Base-by-base conservation (phyloP, 495 filamentous ascomycete species). In the Pyronema omphalodes region DNA sequence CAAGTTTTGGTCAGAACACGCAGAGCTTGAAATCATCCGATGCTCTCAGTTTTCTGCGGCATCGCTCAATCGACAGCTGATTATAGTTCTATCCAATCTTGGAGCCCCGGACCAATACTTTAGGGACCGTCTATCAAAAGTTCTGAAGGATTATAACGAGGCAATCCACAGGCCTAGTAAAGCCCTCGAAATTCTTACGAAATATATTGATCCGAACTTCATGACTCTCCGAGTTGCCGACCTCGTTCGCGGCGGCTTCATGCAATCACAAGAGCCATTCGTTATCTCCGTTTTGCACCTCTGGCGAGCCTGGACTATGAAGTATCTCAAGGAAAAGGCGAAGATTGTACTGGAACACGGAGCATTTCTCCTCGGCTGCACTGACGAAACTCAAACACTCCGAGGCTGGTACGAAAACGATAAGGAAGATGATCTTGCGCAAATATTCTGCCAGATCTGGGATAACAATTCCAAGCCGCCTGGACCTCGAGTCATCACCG, bases 291-390 rank as follows among this genome's bases (percentile, higher is more conserved):
- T 94, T 8, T 66, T 93, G 1, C 73, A 74, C 6, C 69, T 91
- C 1, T 93, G 86, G 86, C 74, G 78, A 58, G 73, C 82, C 6
- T 93, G 86, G 86, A 83, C 83, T 3, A 73, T 88, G 55, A 88
- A 88, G 55, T 70, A 78, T 33, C 74, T 99, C 9, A 94, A 93
- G 59, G 91, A 99, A 60, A 94, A 95, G 60, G 88, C 93, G 0
- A 82, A 78, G 51, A 86, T 99, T 52, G 69, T 76, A 1, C 76
- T 99, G 34, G 79, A 88, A 0, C 62, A 86, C 48, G 85, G 89
- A 0, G 88, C 91, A 17, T 89, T 88, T 59, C 69, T 96, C 0
- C 73, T 96, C n/a, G 91, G 91, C 11, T 85, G 84, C 51, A 76
- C 84, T 35, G 91, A 96, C 57, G 93, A 99, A 67, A 87, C 82